These are phyloP conservation scores for Trametes sp. DNA, from an alignment of 1,284 basidiomycete species.

Conservation along the genomic window DNA sequence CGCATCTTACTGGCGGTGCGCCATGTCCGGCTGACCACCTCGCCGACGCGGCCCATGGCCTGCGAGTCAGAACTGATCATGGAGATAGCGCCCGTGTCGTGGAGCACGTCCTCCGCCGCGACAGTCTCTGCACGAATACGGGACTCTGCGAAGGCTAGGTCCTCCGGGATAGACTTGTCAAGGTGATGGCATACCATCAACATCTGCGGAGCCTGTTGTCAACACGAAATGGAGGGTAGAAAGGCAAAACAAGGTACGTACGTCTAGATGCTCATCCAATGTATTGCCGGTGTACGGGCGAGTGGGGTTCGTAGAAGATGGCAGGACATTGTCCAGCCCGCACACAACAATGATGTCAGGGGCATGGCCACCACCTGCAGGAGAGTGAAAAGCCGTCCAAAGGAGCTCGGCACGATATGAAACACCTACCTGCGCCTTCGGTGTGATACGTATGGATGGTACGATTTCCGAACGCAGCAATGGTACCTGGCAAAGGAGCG, in stretches of 20 bases:
- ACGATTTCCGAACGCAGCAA: slow-evolving; percentile 88
- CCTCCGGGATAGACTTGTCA: slow-evolving; percentile 89
- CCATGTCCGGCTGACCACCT: slow-evolving; percentile 95
- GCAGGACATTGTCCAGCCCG: slow-evolving; percentile 90
- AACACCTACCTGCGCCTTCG: slow-evolving; percentile 84
- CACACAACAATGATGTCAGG: slow-evolving; percentile 98
- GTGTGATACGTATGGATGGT: slow-evolving; percentile 99
- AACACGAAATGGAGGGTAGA: slow-evolving; percentile 2
- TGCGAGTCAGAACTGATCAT: slow-evolving; percentile 98
- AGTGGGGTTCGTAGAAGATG: slow-evolving; percentile 97
- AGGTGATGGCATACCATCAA: slow-evolving; percentile 97
- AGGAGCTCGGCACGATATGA: background rate
- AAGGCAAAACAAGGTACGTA: slow-evolving; percentile 48
- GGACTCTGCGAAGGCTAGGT: slow-evolving; percentile 96
- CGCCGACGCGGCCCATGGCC: slow-evolving; percentile 98
- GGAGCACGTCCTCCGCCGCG: slow-evolving; percentile 96
- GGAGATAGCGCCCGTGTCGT: slow-evolving; percentile 93
- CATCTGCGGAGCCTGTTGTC: slow-evolving; percentile 67
- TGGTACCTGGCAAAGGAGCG: slow-evolving; percentile 67
- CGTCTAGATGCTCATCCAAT: slow-evolving; percentile 96
- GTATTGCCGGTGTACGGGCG: slow-evolving; percentile 94
- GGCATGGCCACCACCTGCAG: slow-evolving; percentile 89
- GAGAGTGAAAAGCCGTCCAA: slow-evolving; percentile 5
- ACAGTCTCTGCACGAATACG: slow-evolving; percentile 97
- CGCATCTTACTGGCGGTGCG: slow-evolving; percentile 97